Conservation (phyloP, 805 yeast genomes). For the Komagataella mondaviorum region DNA sequence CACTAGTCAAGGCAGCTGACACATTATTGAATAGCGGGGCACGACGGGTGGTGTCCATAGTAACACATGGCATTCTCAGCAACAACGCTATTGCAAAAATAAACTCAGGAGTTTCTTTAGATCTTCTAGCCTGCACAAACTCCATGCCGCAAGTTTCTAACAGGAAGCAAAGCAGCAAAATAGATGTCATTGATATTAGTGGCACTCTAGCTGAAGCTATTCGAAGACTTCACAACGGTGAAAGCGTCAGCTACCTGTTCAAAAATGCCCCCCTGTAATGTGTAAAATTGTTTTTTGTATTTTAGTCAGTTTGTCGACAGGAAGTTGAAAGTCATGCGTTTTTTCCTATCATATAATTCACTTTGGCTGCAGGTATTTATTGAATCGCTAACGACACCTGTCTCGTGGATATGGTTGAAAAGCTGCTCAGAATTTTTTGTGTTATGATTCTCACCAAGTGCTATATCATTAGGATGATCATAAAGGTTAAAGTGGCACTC, state of each 20-base stretch:
- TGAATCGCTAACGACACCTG: background rate
- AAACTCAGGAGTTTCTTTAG: conserved; percentile 43
- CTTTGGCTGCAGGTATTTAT: background rate
- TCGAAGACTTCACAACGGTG: conserved; percentile 92
- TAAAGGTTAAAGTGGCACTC: conserved; percentile 12
- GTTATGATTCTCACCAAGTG: background rate
- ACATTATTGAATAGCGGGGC: conserved; percentile 75
- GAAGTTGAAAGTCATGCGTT: conserved; percentile 9
- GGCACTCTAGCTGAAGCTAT: conserved; percentile 88
- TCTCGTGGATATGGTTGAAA: background rate
- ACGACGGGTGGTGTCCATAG: conserved; percentile 76
- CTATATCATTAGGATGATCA: background rate
- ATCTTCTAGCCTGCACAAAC: conserved; percentile 79
- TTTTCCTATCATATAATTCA: conserved; percentile 4
- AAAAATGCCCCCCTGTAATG: conserved; percentile 32
- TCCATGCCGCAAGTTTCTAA: conserved; percentile 75
- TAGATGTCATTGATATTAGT: conserved; percentile 74
- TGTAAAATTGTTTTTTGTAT: background rate
- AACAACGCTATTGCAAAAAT: conserved; percentile 71
- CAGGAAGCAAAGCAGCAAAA: conserved; percentile 43
- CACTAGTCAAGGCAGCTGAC: conserved; percentile 89
- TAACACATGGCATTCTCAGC: conserved; percentile 89
- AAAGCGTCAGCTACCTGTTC: conserved; percentile 80
- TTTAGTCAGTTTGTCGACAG: conserved; percentile 5
- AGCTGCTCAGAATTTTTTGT: background rate